Evolutionary conservation across 352 stramenopile genomes (phyloP).

Genomic region (Pilasporangium apinafurcum): DNA sequence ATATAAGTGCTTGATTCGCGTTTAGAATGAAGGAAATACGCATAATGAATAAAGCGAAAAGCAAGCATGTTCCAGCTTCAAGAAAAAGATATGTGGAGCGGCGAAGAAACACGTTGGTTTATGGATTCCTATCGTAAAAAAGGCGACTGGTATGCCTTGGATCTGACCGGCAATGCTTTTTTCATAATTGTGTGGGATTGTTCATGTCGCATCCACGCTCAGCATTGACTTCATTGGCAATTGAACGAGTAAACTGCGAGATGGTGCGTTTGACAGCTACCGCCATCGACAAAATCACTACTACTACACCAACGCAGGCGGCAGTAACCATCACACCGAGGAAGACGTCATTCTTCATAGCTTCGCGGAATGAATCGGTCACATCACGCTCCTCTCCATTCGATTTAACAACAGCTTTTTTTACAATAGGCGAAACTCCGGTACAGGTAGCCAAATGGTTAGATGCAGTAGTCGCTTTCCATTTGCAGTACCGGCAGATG

Average conservation of each 20-base stretch:
- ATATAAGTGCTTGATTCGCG: neutral
- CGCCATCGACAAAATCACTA: too few species aligned
- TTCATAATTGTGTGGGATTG: conserved; percentile 9
- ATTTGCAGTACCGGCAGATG: conserved; percentile 18
- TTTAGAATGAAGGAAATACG: neutral
- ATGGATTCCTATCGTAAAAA: neutral
- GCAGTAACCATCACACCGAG: neutral
- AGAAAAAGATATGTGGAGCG: neutral
- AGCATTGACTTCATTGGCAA: too few species aligned
- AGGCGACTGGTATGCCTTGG: neutral
- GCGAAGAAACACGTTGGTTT: neutral
- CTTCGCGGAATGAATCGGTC: too few species aligned
- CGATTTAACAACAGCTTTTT: too few species aligned
- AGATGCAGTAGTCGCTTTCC: too few species aligned
- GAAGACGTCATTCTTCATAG: neutral
- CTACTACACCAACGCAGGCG: conserved; percentile 6
- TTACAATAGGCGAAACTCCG: too few species aligned
- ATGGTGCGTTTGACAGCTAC: too few species aligned
- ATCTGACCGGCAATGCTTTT: conserved; percentile 1
- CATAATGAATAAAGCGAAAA: neutral
- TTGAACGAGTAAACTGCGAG: too few species aligned
- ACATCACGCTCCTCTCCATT: too few species aligned
- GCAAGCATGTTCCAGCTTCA: neutral
- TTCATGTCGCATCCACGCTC: too few species aligned
- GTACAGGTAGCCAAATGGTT: too few species aligned